A percentile compares a stretch with the other conserved stretches of the same genome.
Conservation (phyloP, 1,139 yeast species). For the Williopsis jadinii region DNA sequence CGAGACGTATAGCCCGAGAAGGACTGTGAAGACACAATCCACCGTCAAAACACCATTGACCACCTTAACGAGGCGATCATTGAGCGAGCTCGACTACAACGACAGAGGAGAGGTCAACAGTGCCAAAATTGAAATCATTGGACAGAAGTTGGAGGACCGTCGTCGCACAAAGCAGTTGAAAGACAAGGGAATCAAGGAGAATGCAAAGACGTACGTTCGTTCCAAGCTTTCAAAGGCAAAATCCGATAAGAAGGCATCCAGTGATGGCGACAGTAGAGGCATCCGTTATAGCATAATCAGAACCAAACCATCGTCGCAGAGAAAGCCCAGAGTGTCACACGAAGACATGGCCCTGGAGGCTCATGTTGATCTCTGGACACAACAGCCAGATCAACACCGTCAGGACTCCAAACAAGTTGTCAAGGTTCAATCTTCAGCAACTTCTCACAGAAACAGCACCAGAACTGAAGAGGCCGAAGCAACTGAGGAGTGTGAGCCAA, state of each 20-base stretch:
- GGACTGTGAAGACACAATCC: conserved; percentile 24
- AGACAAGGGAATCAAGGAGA: conserved; percentile 7
- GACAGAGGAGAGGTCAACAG: conserved; percentile 4
- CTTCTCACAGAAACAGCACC: not conserved
- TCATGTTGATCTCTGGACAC: conserved; percentile 3
- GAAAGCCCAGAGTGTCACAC: not conserved
- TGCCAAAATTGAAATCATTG: conserved; percentile 10
- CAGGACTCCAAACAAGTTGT: conserved; percentile 1
- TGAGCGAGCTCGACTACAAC: not conserved
- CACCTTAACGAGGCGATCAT: not conserved
- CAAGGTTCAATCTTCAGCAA: conserved; percentile 4
- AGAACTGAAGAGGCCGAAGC: not conserved
- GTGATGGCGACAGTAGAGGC: not conserved
- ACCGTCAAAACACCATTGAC: not conserved
- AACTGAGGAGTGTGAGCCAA: conserved; percentile 32
- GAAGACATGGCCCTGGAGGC: not conserved
- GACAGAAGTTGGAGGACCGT: conserved; percentile 11
- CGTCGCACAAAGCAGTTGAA: conserved; percentile 12
- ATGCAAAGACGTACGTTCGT: not conserved
- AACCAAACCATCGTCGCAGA: not conserved
- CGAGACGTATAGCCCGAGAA: conserved; percentile 3
- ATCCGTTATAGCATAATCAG: not conserved
- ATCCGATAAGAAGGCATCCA: conserved; percentile 1
- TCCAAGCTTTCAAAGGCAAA: conserved; percentile 1
- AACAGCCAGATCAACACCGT: not conserved